Evolutionary conservation across 179 eudicot species (phyloP).

Genomic region (Nepenthes alata): DNA sequence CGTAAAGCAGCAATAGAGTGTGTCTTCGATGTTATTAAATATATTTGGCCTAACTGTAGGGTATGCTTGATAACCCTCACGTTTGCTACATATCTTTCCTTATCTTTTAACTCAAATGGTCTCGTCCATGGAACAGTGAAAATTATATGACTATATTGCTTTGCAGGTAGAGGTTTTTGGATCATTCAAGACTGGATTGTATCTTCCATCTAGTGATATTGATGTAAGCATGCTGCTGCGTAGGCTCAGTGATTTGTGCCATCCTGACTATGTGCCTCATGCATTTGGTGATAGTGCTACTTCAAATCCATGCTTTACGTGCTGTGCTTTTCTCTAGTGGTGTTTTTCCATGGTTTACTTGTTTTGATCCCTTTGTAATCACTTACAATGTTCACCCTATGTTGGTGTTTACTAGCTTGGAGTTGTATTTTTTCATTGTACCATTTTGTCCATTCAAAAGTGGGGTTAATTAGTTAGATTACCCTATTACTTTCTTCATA

Average conservation of each 20-base stretch:
- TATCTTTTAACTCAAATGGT: background rate
- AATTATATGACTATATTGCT: background rate
- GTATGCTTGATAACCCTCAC: constrained; percentile 17
- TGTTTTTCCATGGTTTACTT: too few relatives aligned
- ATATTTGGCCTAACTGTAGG: constrained; percentile 87
- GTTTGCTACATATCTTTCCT: background rate
- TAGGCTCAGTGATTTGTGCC: background rate
- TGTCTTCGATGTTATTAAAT: constrained; percentile 64
- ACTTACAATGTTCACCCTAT: too few relatives aligned
- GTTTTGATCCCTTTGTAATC: too few relatives aligned
- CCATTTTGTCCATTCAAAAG: too few relatives aligned
- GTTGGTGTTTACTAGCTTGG: too few relatives aligned
- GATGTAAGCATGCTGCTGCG: constrained; percentile 52
- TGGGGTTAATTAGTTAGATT: too few relatives aligned
- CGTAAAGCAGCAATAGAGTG: constrained; percentile 60
- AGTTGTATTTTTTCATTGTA: too few relatives aligned
- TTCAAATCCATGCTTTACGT: too few relatives aligned
- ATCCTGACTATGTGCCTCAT: background rate
- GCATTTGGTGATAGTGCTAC: too few relatives aligned
- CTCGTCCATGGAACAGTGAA: background rate
- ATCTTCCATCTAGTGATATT: constrained; percentile 91
- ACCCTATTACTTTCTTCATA: too few relatives aligned
- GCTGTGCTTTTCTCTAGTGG: too few relatives aligned
- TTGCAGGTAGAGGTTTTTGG: constrained; percentile 93
- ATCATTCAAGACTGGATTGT: constrained; percentile 88